Conservation (phyloP, 129 eudicot species). For the Oenanthe sinensis region DNA sequence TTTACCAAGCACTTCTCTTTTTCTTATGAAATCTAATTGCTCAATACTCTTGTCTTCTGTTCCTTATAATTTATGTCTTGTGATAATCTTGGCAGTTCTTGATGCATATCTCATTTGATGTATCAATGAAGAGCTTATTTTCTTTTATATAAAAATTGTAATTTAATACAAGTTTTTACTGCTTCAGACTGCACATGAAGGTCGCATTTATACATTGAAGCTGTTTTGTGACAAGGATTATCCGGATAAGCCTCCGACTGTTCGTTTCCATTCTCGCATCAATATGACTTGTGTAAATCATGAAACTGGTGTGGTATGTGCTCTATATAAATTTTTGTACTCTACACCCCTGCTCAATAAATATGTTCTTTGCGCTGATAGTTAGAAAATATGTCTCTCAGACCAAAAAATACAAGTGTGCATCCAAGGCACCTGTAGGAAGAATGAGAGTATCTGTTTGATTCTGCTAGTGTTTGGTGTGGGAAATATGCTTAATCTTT, state of each 20-base stretch:
- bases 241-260: slow-evolving; percentile 15
- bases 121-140: not conserved
- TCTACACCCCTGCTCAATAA: not conserved
- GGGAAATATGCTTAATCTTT: not conserved
- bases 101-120: not conserved
- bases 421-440: not conserved
- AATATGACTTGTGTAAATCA: slow-evolving; percentile 11
- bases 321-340: not conserved
- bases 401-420: not conserved
- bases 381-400: not conserved
- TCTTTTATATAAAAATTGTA: not conserved
- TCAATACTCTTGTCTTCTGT: not conserved
- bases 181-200: slow-evolving; percentile 10
- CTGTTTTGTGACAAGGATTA: slow-evolving; percentile 9
- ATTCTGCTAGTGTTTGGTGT: not conserved
- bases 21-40: not conserved
- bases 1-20: not conserved
- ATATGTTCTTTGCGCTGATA: not conserved
- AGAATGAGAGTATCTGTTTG: not conserved
- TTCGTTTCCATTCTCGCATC: slow-evolving; percentile 14
- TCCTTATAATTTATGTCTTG: not conserved
- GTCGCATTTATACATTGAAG: slow-evolving; percentile 11
- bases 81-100: not conserved
- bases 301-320: slow-evolving; percentile 9
- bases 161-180: not conserved